Evolutionary conservation across 2,329 filamentous ascomycete genomes (phyloP).

Genomic region (Hymenoscyphus fructigenus): DNA sequence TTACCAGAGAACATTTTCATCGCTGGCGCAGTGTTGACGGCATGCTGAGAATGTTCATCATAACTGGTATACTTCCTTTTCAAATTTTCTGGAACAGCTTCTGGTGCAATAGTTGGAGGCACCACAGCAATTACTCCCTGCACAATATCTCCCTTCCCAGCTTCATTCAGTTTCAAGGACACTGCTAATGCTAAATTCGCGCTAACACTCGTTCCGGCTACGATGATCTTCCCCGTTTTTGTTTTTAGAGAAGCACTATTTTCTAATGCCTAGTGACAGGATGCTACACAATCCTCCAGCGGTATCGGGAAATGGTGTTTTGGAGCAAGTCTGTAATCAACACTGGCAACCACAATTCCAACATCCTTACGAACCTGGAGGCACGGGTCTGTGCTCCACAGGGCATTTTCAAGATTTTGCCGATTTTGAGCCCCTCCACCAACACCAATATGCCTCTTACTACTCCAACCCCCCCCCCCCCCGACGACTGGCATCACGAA

Average conservation of each 20-base stretch:
- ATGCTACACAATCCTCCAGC: slow-evolving; percentile 38
- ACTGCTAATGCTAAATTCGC: slow-evolving; percentile 39
- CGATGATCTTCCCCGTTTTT: slow-evolving; percentile 32
- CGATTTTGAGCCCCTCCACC: too few species aligned
- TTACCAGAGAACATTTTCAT: slow-evolving; percentile 37
- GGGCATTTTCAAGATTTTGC: too few species aligned
- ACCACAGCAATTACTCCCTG: slow-evolving; percentile 41
- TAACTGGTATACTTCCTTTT: slow-evolving; percentile 38
- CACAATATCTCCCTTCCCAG: slow-evolving; percentile 36
- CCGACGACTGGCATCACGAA: too few species aligned
- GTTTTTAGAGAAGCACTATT: slow-evolving; percentile 16
- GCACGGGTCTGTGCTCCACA: too few species aligned
- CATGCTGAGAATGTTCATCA: slow-evolving; percentile 39
- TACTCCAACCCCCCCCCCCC: too few species aligned
- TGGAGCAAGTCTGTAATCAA: slow-evolving; percentile 39
- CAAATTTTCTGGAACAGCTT: slow-evolving; percentile 39
- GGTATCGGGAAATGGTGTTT: slow-evolving; percentile 37
- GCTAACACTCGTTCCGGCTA: slow-evolving; percentile 41
- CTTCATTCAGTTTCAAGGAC: slow-evolving; percentile 41
- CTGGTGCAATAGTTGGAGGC: slow-evolving; percentile 40
- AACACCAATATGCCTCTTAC: too few species aligned
- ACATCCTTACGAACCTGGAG: slow-evolving; percentile 32
- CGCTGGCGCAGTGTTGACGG: slow-evolving; percentile 38
- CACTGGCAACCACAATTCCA: slow-evolving; percentile 37
- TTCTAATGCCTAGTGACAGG: slow-evolving; percentile 37